Evolutionary conservation across 257 asterid species (phyloP).

Genomic region (Nicotiana benthamiana): DNA sequence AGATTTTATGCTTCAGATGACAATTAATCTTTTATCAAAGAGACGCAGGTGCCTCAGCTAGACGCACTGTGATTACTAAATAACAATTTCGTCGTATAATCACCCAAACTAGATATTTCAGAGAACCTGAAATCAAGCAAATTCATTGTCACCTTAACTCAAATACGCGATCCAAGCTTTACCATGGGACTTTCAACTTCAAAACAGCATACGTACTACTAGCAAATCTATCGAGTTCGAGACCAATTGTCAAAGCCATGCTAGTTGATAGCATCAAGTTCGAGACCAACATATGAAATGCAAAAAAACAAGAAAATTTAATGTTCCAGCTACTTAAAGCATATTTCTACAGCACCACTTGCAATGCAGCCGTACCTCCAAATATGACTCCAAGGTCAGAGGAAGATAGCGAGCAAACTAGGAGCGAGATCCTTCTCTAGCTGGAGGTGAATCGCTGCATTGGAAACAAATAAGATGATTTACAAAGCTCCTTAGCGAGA

Average conservation of each 20-base stretch:
- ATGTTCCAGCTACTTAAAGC: background rate
- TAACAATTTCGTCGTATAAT: background rate
- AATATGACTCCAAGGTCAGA: background rate
- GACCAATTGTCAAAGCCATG: background rate
- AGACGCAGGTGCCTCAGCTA: background rate
- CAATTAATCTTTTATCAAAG: too few species aligned
- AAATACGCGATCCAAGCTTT: background rate
- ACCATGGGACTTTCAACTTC: background rate
- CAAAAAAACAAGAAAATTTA: background rate
- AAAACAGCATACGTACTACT: background rate
- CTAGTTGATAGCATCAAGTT: background rate
- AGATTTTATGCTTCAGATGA: too few species aligned
- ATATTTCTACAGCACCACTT: background rate
- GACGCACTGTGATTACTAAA: background rate
- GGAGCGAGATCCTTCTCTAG: constrained; percentile 35
- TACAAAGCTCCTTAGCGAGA: background rate
- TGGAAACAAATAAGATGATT: background rate
- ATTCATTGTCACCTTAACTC: background rate
- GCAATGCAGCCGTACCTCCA: background rate
- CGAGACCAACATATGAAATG: background rate
- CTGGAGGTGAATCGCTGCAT: constrained; percentile 48
- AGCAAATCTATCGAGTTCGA: background rate
- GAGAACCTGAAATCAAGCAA: background rate
- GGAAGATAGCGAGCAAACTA: background rate
- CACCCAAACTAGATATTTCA: background rate